Evolutionary conservation across 1,139 yeast genomes (phyloP).

Genomic region (Hemisphaericaspora lyxosophila): DNA sequence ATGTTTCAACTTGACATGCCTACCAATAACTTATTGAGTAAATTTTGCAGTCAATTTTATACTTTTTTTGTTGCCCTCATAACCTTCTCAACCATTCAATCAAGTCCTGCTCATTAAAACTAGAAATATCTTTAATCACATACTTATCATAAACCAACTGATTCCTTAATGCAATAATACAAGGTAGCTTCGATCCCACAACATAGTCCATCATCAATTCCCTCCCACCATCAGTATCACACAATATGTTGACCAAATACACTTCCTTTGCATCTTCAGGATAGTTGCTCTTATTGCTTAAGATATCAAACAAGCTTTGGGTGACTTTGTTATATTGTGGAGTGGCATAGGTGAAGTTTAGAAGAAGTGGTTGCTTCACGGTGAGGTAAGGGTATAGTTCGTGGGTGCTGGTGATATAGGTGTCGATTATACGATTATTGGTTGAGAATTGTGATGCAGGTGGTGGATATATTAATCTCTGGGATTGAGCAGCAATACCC

Average conservation of each 20-base stretch:
- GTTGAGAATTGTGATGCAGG: slow-evolving; percentile 38
- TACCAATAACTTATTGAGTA: too few species aligned
- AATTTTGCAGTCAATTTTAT: too few species aligned
- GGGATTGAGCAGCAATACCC: slow-evolving; percentile 14
- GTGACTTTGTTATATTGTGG: slow-evolving; percentile 62
- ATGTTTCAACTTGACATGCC: too few species aligned
- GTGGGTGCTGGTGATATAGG: slow-evolving; percentile 43
- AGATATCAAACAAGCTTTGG: slow-evolving; percentile 56
- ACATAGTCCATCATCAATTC: slow-evolving; percentile 60
- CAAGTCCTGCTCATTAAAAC: slow-evolving; percentile 52
- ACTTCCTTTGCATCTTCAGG: slow-evolving; percentile 42
- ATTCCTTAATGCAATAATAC: slow-evolving; percentile 64
- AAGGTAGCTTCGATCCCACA: slow-evolving; percentile 56
- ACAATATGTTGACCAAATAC: slow-evolving; percentile 67
- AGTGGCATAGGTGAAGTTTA: slow-evolving; percentile 77
- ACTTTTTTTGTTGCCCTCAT: not conserved
- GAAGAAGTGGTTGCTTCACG: slow-evolving; percentile 59
- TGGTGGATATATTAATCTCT: slow-evolving; percentile 41
- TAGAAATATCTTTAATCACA: slow-evolving; percentile 37
- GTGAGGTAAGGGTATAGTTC: slow-evolving; percentile 59
- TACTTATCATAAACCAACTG: slow-evolving; percentile 61
- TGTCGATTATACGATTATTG: slow-evolving; percentile 40
- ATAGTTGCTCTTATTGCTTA: slow-evolving; percentile 50
- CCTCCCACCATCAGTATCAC: slow-evolving; percentile 62
- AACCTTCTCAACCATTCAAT: slow-evolving; percentile 50